Evolutionary conservation across 495 filamentous ascomycete genomes (phyloP), one percentile per base, ranked within the genome.

Genomic region (Talaromyces nanjingensis): DNA sequence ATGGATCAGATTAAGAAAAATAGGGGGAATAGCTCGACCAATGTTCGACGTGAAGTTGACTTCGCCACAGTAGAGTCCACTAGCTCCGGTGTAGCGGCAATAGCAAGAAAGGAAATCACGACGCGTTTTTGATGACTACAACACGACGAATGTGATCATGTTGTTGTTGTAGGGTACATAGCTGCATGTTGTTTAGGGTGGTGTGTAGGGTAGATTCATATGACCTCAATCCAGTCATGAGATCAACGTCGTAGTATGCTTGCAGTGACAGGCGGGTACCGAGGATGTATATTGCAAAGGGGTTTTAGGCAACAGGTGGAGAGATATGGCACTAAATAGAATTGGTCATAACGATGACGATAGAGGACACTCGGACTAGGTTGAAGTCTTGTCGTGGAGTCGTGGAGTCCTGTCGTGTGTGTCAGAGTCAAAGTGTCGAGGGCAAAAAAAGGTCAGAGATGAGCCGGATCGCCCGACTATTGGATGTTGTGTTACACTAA

Each of bases 31-130:
- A 20, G 31, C 22, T 31, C 29, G 31, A 24, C 29, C 57, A 60
- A 39, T 39, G 60, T 73, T 49, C 6, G 45, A 22, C 18, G 45
- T 49, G n/a, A 49, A 49, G 45, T 20, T 20, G 45, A 49, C 45
- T 49, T 49, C 45, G 45, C 45, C 45, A 49, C 45, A 20, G 18
- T 49, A 20, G 42, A 47, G 1, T 20, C 45, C 45, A 49, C 6
- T 20, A 49, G 37, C 12, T 49, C 11, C 1, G 1, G 34, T 14
- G 34, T 39, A 39, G 34, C 34, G 34, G 34, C 34, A 47, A 49
- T n/a, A 20, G 8, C 45, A 9, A 49, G 3, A 49, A 5, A 49
- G 6, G n/a, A 3, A 49, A 8, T 49, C 8, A 20, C 4, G 18
- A 20, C 45, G 7, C 6, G 45, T 1, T 18, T 47, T 18, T 47